phyloP scores from a whole-genome alignment of 2,329 filamentous ascomycete genomes.

The Tothia fuscella region DNA sequence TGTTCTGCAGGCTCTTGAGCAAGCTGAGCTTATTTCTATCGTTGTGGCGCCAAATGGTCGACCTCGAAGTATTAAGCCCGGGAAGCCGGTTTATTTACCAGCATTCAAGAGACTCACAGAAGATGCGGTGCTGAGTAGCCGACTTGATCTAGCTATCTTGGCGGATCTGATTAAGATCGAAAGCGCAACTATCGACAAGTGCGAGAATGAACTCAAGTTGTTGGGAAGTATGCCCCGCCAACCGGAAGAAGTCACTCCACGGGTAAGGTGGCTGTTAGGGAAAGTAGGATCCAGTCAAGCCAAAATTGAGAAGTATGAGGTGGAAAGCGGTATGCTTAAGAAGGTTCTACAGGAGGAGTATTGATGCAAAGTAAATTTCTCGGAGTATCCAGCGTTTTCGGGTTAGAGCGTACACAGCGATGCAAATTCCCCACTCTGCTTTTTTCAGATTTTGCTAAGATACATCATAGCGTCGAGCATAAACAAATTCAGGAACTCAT shows the following conservation, averaged over 20 bases:
- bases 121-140: conserved; percentile 61
- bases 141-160: conserved; percentile 56
- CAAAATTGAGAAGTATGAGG: conserved; percentile 64
- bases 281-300: conserved; percentile 65
- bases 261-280: conserved; percentile 58
- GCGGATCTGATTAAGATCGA: conserved; percentile 60
- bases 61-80: conserved; percentile 64
- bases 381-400: no score
- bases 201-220: conserved; percentile 62
- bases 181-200: conserved; percentile 62
- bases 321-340: conserved; percentile 59
- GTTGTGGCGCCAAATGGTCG: conserved; percentile 58
- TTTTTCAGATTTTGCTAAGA: no score
- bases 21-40: conserved; percentile 76
- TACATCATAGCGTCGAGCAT: no score
- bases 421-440: no score
- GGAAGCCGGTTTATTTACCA: conserved; percentile 74
- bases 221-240: conserved; percentile 60
- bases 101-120: conserved; percentile 63
- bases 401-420: no score
- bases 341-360: conserved; percentile 50
- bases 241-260: conserved; percentile 51
- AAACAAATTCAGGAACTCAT: no score
- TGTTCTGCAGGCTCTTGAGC: conserved; percentile 67
- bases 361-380: no score